phyloP scores from a whole-genome alignment of 805 yeast genomes.

The Tetrapisispora nanseiensis region DNA sequence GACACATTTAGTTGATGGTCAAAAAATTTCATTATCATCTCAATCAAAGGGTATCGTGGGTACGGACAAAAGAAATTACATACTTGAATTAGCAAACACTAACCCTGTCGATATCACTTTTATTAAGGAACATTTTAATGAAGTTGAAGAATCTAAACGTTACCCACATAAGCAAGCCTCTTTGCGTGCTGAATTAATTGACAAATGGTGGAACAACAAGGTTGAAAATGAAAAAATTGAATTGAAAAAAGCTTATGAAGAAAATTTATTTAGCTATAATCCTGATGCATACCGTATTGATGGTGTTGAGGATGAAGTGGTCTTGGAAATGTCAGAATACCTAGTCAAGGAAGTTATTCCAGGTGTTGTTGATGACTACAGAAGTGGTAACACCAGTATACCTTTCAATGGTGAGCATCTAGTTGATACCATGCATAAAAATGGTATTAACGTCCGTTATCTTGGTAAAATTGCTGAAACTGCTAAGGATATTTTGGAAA shows the following conservation, averaged over 20 bases:
- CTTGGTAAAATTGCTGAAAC: conserved; percentile 44
- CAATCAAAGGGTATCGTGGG: conserved; percentile 83
- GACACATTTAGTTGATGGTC: conserved; percentile 42
- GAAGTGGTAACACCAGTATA: conserved; percentile 36
- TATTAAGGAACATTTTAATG: conserved; percentile 45
- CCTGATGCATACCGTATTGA: conserved; percentile 63
- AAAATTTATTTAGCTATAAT: conserved; percentile 48
- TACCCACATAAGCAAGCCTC: conserved; percentile 80
- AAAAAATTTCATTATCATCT: conserved; percentile 54
- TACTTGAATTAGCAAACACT: conserved; percentile 74
- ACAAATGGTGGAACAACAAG: conserved; percentile 76
- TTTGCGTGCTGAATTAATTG: conserved; percentile 80
- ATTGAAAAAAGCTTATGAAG: conserved; percentile 31
- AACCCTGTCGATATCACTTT: conserved; percentile 80
- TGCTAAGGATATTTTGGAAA: conserved; percentile 21
- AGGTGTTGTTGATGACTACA: conserved; percentile 41
- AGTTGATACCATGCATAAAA: conserved; percentile 55
- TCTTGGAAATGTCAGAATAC: conserved; percentile 58
- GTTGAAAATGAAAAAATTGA: conserved; percentile 29
- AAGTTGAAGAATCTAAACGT: conserved; percentile 33
- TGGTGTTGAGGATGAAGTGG: conserved; percentile 35
- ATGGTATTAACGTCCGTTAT: conserved; percentile 85
- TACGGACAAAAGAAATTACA: conserved; percentile 72
- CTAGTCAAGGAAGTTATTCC: conserved; percentile 52
- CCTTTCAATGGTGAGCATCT: conserved; percentile 82